Evolutionary conservation across 805 yeast genomes (phyloP).

Genomic region (Candida andamanensis): DNA sequence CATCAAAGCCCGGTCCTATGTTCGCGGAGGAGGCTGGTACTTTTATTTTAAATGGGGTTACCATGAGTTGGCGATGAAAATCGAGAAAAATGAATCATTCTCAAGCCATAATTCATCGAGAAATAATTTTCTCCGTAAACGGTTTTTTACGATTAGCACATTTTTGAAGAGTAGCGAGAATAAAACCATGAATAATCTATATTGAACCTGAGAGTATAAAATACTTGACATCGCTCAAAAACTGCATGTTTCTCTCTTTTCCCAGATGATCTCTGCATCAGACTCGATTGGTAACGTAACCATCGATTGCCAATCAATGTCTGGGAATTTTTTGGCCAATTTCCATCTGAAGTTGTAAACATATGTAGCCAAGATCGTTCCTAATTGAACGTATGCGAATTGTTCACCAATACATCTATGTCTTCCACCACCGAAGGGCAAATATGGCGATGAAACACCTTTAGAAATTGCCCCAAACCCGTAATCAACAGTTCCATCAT

Average conservation of each 20-base stretch:
- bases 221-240: slow-evolving; percentile 7
- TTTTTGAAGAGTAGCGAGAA: neutral
- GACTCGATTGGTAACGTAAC: slow-evolving; percentile 85
- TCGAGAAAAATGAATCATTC: slow-evolving; percentile 2
- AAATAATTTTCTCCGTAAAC: no score
- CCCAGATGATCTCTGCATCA: slow-evolving; percentile 60
- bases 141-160: no score
- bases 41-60: slow-evolving; percentile 31
- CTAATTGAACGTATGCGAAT: slow-evolving; percentile 91
- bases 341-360: slow-evolving; percentile 77
- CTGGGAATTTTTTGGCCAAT: slow-evolving; percentile 48
- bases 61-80: neutral
- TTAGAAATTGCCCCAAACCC: slow-evolving; percentile 96
- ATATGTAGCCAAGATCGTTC: slow-evolving; percentile 71
- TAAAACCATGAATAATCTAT: neutral
- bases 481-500: slow-evolving; percentile 61
- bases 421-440: slow-evolving; percentile 99
- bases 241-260: slow-evolving; percentile 49
- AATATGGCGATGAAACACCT: slow-evolving; percentile 92
- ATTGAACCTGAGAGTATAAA: no score
- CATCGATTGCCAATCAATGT: slow-evolving; percentile 82
- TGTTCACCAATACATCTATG: slow-evolving; percentile 99
- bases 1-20: slow-evolving; percentile 98
- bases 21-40: slow-evolving; percentile 98
- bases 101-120: slow-evolving; percentile 2